A percentile compares a stretch with the other conserved stretches of the same genome.
phyloP scores from a whole-genome alignment of 2,329 filamentous ascomycete species.

The Trichothecium roseum region DNA sequence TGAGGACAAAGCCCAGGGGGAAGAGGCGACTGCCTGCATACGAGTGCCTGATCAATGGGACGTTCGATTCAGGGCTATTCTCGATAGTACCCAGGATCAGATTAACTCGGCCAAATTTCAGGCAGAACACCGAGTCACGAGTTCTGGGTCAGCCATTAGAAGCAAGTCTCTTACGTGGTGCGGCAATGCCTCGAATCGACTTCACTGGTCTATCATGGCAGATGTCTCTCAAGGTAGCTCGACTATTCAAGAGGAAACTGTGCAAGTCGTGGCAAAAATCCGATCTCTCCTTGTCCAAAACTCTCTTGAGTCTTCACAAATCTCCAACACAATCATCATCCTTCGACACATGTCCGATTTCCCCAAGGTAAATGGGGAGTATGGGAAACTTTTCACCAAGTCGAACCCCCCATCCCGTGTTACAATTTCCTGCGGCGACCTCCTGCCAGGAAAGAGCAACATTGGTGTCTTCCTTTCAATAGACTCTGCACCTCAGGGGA shows the following conservation, averaged over 20 bases:
- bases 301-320: conserved; percentile 20
- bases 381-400: conserved; percentile 61
- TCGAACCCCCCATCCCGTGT: conserved; percentile 81
- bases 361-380: conserved; percentile 60
- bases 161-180: conserved; percentile 1
- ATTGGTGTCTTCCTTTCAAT: conserved; percentile 48
- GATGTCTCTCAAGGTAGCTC: conserved; percentile 10
- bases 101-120: conserved; percentile 5
- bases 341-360: conserved; percentile 77
- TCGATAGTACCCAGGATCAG: conserved; percentile 13
- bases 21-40: conserved; percentile 16
- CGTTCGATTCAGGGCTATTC: conserved; percentile 37
- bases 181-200: conserved; percentile 9
- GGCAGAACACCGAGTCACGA: too few relatives aligned
- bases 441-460: conserved; percentile 48
- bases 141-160: not conserved
- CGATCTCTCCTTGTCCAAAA: conserved; percentile 24
- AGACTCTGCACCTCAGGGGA: conserved; percentile 15
- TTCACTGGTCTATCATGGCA: conserved; percentile 29
- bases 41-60: conserved; percentile 60
- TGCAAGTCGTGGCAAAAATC: conserved; percentile 35
- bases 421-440: conserved; percentile 66
- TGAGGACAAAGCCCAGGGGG: conserved; percentile 24
- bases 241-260: conserved; percentile 35
- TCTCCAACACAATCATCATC: conserved; percentile 53